Base-by-base conservation (phyloP, 176 grass and related monocot species). In the Cymbopogon citratus region DNA sequence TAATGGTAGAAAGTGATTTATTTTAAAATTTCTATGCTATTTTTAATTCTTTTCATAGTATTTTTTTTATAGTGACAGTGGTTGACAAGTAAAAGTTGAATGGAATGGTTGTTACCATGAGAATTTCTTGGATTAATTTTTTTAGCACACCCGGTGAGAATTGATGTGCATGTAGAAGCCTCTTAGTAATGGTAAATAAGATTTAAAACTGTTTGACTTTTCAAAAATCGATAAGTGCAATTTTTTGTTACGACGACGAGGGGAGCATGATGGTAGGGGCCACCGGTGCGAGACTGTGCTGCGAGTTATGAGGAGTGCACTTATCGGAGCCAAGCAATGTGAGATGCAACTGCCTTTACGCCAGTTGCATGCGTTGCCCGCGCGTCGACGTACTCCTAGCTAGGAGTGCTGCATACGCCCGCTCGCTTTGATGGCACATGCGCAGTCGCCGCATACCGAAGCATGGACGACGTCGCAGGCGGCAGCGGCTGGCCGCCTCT, bases 371-470 rank as follows among this genome's bases (percentile, higher is more conserved):
- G 25, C 78, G 7, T 29, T 26, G 67, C 16, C 44, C 27, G 15
- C 49, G 31, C 73, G 29, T 29, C 43, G 71, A 19, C 43, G 44
- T 69, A 68, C 34, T 1, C n/a, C n/a, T 34, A 36, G 35, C 38
- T 12, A n/a, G 7, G 52, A n/a, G 52, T 23, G 21, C 48, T 6
- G 14, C 67, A 14, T 12, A 6, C 39, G 21, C 35, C 9, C 18
- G 19, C 3, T 16, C 14, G 28, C 28, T 76, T 83, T 93, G 76
- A 85, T 9, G 80, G 70, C 85, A 82, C 77, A 85, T 87, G 84
- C 74, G 66, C 23, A 60, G 41, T 82, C 59, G 33, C 43, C 51
- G 62, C 63, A 18, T 31, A 70, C 54, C 56, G 54, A 33, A 35
- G 34, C 56, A 69, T 26, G 75, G 25, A 73, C 66, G 84, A 44